These are phyloP conservation scores for Cladophialophora chaetospira DNA, from an alignment of 2,329 filamentous ascomycete species.

Conservation along the genomic window DNA sequence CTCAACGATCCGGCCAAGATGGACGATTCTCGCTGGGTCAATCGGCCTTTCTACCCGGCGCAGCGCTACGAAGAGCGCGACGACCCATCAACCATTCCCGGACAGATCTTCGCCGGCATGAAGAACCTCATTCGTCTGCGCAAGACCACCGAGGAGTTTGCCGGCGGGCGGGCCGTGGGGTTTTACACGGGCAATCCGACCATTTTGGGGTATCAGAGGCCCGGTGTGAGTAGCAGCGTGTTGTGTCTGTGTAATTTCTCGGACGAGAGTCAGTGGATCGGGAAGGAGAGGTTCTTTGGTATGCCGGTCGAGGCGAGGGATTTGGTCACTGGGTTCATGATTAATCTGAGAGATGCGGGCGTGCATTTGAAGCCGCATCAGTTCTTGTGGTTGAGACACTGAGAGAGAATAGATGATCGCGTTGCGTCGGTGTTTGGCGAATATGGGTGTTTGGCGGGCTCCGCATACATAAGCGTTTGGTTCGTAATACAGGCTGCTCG, in stretches of 20 bases:
- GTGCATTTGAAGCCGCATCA: conserved; percentile 30
- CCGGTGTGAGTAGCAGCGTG: conserved; percentile 22
- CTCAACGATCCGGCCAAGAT: conserved; percentile 31
- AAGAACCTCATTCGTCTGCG: conserved; percentile 29
- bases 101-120: conserved; percentile 29
- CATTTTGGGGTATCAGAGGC: conserved; percentile 31
- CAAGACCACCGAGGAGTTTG: conserved; percentile 29
- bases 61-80: conserved; percentile 27
- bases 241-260: conserved; percentile 33
- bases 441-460: no score
- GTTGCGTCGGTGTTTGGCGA: no score
- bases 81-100: conserved; percentile 25
- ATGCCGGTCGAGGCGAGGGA: conserved; percentile 27
- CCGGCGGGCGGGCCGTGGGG: conserved; percentile 28
- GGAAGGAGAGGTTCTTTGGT: conserved; percentile 29
- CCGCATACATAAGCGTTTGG: no score
- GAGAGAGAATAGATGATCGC: no score
- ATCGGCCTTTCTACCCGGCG: conserved; percentile 29
- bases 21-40: conserved; percentile 32
- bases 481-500: no score
- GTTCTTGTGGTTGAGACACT: conserved; percentile 30
- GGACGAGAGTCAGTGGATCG: conserved; percentile 30
- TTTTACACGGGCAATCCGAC: conserved; percentile 31
- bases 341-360: conserved; percentile 29
- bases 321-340: conserved; percentile 26